Evolutionary conservation across 2,329 filamentous ascomycete species (phyloP).

Genomic region (Colletotrichum gloeosporioides): DNA sequence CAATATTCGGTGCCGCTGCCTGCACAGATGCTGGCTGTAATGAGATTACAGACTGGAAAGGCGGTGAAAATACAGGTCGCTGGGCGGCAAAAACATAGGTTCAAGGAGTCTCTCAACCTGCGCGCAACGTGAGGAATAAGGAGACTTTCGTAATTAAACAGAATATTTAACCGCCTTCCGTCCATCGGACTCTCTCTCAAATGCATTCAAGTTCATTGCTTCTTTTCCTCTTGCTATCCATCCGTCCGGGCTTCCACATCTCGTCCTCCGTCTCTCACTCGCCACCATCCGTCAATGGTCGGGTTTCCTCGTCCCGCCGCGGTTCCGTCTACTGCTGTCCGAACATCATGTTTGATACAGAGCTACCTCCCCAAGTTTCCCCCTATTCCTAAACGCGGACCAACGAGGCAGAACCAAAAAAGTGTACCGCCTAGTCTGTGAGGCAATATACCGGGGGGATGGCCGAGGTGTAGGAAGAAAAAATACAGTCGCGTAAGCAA

Average conservation of each 20-base stretch:
- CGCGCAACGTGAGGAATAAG: background rate
- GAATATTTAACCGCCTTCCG: conserved; percentile 22
- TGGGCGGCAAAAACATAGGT: background rate
- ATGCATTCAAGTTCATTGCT: conserved; percentile 23
- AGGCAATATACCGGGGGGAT: conserved; percentile 13
- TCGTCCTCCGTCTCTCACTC: background rate
- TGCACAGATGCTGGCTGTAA: background rate
- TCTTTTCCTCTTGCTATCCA: conserved; percentile 24
- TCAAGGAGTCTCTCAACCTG: background rate
- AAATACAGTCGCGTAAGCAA: conserved; percentile 22
- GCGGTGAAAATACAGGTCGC: background rate
- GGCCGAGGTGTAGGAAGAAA: conserved; percentile 16
- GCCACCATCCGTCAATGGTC: background rate
- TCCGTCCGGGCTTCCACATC: conserved; percentile 8
- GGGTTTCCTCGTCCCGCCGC: background rate
- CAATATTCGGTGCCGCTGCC: background rate
- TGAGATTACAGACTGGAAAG: background rate
- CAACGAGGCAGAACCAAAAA: conserved; percentile 14
- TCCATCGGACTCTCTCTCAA: conserved; percentile 20
- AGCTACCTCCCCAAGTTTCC: background rate
- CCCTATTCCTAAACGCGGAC: conserved; percentile 8
- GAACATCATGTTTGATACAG: conserved; percentile 21
- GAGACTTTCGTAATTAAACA: conserved; percentile 26
- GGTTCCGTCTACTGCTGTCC: conserved; percentile 2
- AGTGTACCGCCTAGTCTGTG: background rate